Percentiles rank a stretch among this genome's conserved stretches.
Evolutionary conservation across 192 early-diverging fungal species (phyloP).

Genomic region (Entomortierella parvispora): DNA sequence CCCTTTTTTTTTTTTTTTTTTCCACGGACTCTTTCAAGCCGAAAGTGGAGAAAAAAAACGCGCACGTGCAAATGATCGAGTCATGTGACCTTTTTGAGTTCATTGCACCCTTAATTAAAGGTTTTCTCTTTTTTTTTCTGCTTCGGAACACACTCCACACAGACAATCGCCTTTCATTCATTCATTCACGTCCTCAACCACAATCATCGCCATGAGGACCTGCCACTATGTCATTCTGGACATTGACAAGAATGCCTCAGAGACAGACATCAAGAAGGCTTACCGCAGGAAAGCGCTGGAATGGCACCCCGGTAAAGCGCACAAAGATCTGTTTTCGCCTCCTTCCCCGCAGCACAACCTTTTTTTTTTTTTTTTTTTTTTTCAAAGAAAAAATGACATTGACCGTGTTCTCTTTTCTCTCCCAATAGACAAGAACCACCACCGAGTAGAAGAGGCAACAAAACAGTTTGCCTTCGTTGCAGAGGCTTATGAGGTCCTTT

Average conservation of each 20-base stretch:
- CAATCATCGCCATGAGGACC: slow-evolving; percentile 60
- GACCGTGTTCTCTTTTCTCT: no score
- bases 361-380: neutral
- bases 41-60: neutral
- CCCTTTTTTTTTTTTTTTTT: no score
- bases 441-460: slow-evolving; percentile 87
- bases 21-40: no score
- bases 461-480: slow-evolving; percentile 89
- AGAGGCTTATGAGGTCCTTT: slow-evolving; percentile 93
- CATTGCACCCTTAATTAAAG: no score
- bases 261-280: slow-evolving; percentile 89
- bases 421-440: slow-evolving; percentile 85
- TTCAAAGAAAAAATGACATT: neutral
- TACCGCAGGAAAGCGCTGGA: slow-evolving; percentile 79
- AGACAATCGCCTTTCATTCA: neutral
- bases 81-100: no score
- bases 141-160: no score
- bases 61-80: neutral
- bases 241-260: slow-evolving; percentile 76
- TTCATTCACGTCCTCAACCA: slow-evolving; percentile 4
- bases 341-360: no score
- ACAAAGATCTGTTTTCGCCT: no score
- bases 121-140: no score
- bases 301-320: slow-evolving; percentile 78
- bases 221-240: slow-evolving; percentile 94